Evolutionary conservation across 1,284 basidiomycete genomes (phyloP).

Genomic region (Sphagnurus paluster): DNA sequence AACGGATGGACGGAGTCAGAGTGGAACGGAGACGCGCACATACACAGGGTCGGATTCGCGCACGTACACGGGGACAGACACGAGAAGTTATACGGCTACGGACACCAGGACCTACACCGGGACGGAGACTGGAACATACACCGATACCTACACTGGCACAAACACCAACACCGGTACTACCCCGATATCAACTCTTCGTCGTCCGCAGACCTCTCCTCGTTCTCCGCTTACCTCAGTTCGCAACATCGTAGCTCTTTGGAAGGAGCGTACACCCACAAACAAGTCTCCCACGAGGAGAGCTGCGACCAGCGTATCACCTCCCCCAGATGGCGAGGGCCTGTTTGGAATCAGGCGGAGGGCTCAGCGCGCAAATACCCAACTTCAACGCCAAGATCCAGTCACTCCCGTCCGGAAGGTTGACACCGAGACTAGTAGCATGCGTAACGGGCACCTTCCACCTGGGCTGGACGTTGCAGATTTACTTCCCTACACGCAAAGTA

Average conservation of each 20-base stretch:
- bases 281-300: slow-evolving; percentile 31
- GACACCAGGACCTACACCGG: slow-evolving; percentile 23
- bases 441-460: slow-evolving; percentile 32
- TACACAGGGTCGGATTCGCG: slow-evolving; percentile 22
- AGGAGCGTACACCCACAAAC: slow-evolving; percentile 55
- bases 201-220: slow-evolving; percentile 59
- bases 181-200: slow-evolving; percentile 41
- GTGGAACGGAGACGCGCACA: background rate
- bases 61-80: slow-evolving; percentile 24
- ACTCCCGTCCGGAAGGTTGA: slow-evolving; percentile 24
- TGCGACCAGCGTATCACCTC: slow-evolving; percentile 35
- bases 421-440: slow-evolving; percentile 26
- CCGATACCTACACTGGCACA: slow-evolving; percentile 20
- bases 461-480: slow-evolving; percentile 43
- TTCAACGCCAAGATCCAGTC: slow-evolving; percentile 28
- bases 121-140: slow-evolving; percentile 23
- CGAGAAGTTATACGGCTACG: slow-evolving; percentile 26
- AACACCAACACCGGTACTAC: slow-evolving; percentile 18
- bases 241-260: slow-evolving; percentile 81
- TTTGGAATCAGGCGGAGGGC: slow-evolving; percentile 65
- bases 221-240: slow-evolving; percentile 72
- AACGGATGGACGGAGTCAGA: slow-evolving; percentile 4
- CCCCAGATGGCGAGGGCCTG: slow-evolving; percentile 47
- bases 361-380: slow-evolving; percentile 43
- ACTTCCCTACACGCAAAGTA: slow-evolving; percentile 40